phyloP scores from a whole-genome alignment of 176 grass and related monocot species.

The Elymus sibiricus region DNA sequence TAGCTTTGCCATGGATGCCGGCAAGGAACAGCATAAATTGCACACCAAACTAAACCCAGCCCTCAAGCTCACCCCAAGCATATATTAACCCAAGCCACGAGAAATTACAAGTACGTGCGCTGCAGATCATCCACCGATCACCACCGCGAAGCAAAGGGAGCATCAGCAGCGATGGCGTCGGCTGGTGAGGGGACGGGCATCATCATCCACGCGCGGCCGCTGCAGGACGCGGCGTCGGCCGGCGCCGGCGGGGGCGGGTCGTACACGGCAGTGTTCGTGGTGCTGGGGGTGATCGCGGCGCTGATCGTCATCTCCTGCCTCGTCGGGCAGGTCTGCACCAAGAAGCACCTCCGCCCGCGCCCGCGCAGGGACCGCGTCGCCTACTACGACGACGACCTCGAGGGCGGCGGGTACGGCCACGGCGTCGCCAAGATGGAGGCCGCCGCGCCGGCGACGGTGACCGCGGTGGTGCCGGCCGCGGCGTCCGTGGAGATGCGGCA shows the following conservation, averaged over 20 bases:
- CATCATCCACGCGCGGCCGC: neutral
- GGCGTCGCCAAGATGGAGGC: slow-evolving; percentile 40
- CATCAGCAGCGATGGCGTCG: neutral
- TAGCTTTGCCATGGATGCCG: neutral
- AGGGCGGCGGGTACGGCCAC: slow-evolving; percentile 27
- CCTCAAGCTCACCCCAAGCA: slow-evolving; percentile 41
- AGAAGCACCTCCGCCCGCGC: slow-evolving; percentile 49
- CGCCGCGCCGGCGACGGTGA: neutral
- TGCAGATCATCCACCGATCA: neutral
- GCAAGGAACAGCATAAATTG: neutral
- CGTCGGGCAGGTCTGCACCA: slow-evolving; percentile 63
- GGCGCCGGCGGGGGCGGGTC: slow-evolving; percentile 34
- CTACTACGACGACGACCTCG: slow-evolving; percentile 50
- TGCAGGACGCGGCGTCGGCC: neutral
- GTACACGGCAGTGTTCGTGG: slow-evolving; percentile 64
- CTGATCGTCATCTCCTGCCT: slow-evolving; percentile 64
- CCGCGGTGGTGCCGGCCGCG: neutral
- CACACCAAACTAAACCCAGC: neutral
- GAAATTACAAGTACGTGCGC: slow-evolving; percentile 5
- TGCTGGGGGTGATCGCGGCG: slow-evolving; percentile 66
- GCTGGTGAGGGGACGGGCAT: neutral
- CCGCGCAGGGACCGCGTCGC: slow-evolving; percentile 57
- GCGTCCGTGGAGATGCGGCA: neutral
- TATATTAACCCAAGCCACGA: neutral
- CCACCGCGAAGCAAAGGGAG: neutral